Evolutionary conservation across 108 stramenopile genomes (phyloP).

Genomic region (Skeletonema tropicum): DNA sequence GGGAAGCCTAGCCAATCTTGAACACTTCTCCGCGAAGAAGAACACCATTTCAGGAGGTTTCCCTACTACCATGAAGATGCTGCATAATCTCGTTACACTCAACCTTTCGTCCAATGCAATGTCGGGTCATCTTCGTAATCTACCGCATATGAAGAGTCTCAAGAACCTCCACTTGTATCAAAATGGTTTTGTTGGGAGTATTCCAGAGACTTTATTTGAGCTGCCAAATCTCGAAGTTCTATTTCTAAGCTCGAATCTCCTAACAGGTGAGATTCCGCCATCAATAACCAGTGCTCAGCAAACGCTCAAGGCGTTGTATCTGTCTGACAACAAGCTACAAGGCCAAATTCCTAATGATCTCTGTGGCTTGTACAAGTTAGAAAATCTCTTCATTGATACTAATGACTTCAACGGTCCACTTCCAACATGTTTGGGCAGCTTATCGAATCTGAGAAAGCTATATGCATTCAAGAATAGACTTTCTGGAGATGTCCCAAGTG

Average conservation of each 20-base stretch:
- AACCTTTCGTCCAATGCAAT: constrained; percentile 46
- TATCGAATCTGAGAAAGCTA: constrained; percentile 28
- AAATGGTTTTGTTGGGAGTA: constrained; percentile 36
- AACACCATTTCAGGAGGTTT: constrained; percentile 55
- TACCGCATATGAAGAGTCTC: constrained; percentile 23
- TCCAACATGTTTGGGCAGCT: constrained; percentile 28
- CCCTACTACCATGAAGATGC: constrained; percentile 31
- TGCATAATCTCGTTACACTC: constrained; percentile 50
- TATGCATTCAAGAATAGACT: constrained; percentile 41
- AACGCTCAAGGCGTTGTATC: constrained; percentile 54
- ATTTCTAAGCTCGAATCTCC: constrained; percentile 47
- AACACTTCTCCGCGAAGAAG: constrained; percentile 51
- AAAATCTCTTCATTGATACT: constrained; percentile 40
- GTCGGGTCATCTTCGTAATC: constrained; percentile 26
- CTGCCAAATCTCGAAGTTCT: constrained; percentile 27
- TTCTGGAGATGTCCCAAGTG: constrained; percentile 32
- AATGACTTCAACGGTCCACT: constrained; percentile 38
- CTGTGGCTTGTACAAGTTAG: constrained; percentile 52
- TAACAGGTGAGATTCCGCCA: constrained; percentile 55
- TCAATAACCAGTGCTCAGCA: constrained; percentile 35
- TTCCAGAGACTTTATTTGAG: constrained; percentile 24
- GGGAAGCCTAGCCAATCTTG: constrained; percentile 50
- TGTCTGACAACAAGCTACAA: constrained; percentile 63
- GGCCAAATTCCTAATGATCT: constrained; percentile 62
- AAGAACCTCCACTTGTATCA: constrained; percentile 40